Evolutionary conservation across 306 rosid genomes (phyloP).

Genomic region (Aeschynomene evenia): DNA sequence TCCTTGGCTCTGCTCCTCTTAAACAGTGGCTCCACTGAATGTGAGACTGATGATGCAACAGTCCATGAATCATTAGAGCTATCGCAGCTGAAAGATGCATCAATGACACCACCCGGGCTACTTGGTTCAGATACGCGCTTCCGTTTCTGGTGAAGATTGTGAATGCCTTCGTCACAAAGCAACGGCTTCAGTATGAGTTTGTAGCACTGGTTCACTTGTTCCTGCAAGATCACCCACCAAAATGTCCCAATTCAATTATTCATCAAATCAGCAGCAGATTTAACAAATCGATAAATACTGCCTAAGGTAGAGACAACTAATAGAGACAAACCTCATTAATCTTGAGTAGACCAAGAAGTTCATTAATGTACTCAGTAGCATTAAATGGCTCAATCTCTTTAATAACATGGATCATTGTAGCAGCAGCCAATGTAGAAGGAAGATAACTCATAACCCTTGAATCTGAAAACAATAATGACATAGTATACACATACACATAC

Average conservation of each 20-base stretch:
- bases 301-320: conserved; percentile 7
- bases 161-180: conserved; percentile 36
- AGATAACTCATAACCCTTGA: conserved; percentile 55
- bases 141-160: conserved; percentile 46
- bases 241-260: conserved; percentile 1
- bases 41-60: conserved; percentile 39
- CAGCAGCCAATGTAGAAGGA: conserved; percentile 86
- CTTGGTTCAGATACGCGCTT: conserved; percentile 48
- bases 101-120: conserved; percentile 69
- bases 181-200: conserved; percentile 49
- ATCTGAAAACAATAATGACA: conserved; percentile 47
- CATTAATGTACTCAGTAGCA: conserved; percentile 58
- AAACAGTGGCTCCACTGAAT: conserved; percentile 52
- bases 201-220: conserved; percentile 64
- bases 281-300: neutral
- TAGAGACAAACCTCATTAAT: conserved; percentile 64
- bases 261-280: conserved; percentile 13
- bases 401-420: conserved; percentile 74
- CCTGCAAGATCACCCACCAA: conserved; percentile 50
- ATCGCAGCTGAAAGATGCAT: conserved; percentile 70
- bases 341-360: conserved; percentile 66
- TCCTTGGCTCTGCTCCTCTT: conserved; percentile 74
- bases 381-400: conserved; percentile 66
- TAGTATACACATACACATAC: neutral
- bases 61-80: conserved; percentile 78